These are phyloP conservation scores for Chamaecrista fasciculata DNA, from an alignment of 306 rosid species.

Conservation along the genomic window DNA sequence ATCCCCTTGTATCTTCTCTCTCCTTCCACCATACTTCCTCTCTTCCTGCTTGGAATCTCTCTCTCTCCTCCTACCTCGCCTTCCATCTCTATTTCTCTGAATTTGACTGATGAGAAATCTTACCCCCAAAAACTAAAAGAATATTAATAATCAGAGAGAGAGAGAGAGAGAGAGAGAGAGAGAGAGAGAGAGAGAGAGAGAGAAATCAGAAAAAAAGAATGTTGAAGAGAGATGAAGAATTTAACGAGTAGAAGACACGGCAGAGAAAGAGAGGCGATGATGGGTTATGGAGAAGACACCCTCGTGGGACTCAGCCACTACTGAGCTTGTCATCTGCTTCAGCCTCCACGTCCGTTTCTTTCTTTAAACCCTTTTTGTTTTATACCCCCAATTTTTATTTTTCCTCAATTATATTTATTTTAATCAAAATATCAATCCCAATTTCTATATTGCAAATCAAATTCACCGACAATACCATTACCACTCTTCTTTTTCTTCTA, in stretches of 20 bases:
- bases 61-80: conserved; percentile 23
- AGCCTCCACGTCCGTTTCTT: conserved; percentile 64
- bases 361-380: conserved; percentile 31
- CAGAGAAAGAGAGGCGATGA: background rate
- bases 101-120: no score
- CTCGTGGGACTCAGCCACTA: conserved; percentile 47
- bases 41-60: conserved; percentile 33
- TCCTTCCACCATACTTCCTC: conserved; percentile 36
- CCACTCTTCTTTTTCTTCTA: background rate
- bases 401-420: no score
- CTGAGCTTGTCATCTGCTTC: conserved; percentile 59
- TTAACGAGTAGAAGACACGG: conserved; percentile 32
- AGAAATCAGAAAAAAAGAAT: conserved; percentile 39
- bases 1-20: conserved; percentile 94
- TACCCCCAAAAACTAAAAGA: no score
- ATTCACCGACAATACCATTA: conserved; percentile 65
- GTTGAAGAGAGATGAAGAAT: conserved; percentile 33
- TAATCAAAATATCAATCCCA: no score
- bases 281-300: conserved; percentile 15
- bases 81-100: conserved; percentile 22
- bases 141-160: conserved; percentile 23
- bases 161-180: conserved; percentile 37
- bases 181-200: no score
- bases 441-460: background rate
- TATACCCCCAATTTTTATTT: conserved; percentile 1